phyloP scores from a whole-genome alignment of 257 asterid species.

The Przewalskia tangutica region DNA sequence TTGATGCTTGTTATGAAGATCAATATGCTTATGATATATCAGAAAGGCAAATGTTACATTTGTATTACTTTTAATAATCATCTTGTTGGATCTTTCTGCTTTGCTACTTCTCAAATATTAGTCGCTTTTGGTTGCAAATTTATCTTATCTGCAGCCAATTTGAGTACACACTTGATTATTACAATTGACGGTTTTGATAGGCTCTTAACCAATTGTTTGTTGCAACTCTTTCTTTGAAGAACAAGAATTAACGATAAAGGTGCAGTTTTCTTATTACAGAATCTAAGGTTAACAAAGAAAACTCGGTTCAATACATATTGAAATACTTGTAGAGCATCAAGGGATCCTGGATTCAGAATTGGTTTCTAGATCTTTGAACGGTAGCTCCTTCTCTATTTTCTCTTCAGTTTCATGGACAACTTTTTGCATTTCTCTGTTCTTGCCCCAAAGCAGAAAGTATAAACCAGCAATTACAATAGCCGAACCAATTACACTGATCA shows the following conservation, averaged over 20 bases:
- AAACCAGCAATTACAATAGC: slow-evolving; percentile 45
- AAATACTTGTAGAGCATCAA: neutral
- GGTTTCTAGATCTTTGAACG: slow-evolving; percentile 4
- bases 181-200: neutral
- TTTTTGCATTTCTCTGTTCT: slow-evolving; percentile 40
- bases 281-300: neutral
- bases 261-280: neutral
- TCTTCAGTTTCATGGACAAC: slow-evolving; percentile 8
- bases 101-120: neutral
- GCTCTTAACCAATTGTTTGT: neutral
- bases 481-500: slow-evolving; percentile 55
- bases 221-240: neutral
- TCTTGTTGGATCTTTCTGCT: neutral
- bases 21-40: neutral
- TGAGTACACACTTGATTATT: neutral
- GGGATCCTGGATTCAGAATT: slow-evolving; percentile 6
- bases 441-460: slow-evolving; percentile 71
- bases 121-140: neutral
- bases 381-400: neutral
- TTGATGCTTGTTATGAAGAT: neutral
- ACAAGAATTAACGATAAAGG: neutral
- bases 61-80: neutral
- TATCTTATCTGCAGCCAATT: neutral
- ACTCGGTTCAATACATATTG: neutral
- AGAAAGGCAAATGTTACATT: neutral